Evolutionary conservation across 345 rosid genomes (phyloP).

Genomic region (Murraya paniculata): DNA sequence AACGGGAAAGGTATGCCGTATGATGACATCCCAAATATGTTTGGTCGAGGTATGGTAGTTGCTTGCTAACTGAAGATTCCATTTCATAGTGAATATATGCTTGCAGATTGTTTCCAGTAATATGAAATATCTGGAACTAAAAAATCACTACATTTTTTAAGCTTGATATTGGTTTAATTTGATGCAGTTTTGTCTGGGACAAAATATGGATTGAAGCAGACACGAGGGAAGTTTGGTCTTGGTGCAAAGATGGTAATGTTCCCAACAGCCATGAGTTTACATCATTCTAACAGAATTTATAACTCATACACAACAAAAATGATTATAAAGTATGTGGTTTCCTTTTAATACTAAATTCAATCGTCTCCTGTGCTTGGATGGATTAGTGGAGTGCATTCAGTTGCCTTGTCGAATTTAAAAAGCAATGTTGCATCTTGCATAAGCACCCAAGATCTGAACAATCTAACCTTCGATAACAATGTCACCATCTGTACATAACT

Average conservation of each 20-base stretch:
- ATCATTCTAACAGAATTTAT: conserved; percentile 1
- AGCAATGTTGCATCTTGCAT: neutral
- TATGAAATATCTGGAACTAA: neutral
- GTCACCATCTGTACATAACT: neutral
- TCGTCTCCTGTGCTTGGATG: neutral
- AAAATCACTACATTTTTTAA: neutral
- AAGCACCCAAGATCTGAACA: neutral
- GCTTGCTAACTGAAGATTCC: conserved; percentile 7
- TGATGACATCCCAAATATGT: conserved; percentile 99
- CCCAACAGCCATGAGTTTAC: conserved; percentile 4
- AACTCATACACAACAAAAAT: neutral
- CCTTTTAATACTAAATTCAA: neutral
- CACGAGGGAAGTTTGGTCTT: conserved; percentile 98
- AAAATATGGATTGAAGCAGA: conserved; percentile 95
- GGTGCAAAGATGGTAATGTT: conserved; percentile 92
- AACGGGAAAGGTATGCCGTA: conserved; percentile 99
- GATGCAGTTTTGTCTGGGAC: conserved; percentile 87
- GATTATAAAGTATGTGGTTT: neutral
- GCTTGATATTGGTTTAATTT: conserved; percentile 21
- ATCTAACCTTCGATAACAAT: neutral
- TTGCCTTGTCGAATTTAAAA: conserved; percentile 3
- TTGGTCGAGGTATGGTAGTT: conserved; percentile 69
- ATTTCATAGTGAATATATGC: neutral
- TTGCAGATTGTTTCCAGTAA: neutral
- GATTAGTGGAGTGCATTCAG: neutral